These are phyloP conservation scores for Yamadazyma sp. DNA, from an alignment of 805 yeast species.

Conservation along the genomic window DNA sequence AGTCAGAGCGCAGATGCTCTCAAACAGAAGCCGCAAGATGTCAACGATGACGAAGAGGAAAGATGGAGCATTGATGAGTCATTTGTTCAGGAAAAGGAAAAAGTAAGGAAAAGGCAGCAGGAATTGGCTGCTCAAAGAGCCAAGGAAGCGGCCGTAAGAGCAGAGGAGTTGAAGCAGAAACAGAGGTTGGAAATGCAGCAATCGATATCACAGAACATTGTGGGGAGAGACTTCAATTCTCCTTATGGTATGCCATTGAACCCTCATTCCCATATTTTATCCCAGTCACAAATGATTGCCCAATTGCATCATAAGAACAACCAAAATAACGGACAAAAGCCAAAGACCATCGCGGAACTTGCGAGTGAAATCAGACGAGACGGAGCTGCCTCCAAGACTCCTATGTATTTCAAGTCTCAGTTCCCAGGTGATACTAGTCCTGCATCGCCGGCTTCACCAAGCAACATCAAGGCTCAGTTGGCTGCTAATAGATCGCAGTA, in stretches of 20 bases:
- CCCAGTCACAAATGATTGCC: constrained; percentile 23
- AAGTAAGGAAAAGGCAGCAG: constrained; percentile 59
- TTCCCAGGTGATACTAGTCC: constrained; percentile 7
- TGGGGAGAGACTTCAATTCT: constrained; percentile 25
- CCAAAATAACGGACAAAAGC: constrained; percentile 23
- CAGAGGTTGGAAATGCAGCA: constrained; percentile 36
- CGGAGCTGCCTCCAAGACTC: constrained; percentile 29
- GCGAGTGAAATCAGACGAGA: constrained; percentile 43
- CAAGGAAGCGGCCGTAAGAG: constrained; percentile 51
- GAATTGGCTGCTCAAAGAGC: constrained; percentile 63
- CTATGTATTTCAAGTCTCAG: constrained; percentile 34
- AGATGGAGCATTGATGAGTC: constrained; percentile 90
- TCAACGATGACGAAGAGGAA: constrained; percentile 43
- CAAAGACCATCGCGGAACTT: constrained; percentile 42
- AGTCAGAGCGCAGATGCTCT: neutral
- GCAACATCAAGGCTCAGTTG: constrained; percentile 44
- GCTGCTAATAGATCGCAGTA: constrained; percentile 43
- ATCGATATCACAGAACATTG: constrained; percentile 23
- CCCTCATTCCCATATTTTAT: constrained; percentile 15
- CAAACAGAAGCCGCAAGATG: neutral
- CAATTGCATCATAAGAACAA: constrained; percentile 21
- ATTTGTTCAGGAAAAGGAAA: constrained; percentile 79
- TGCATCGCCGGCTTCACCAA: constrained; percentile 9
- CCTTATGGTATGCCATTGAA: constrained; percentile 23
- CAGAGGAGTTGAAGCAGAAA: constrained; percentile 51